Evolutionary conservation across 495 filamentous ascomycete genomes (phyloP).

Genomic region (Lentithecium fluviatile): DNA sequence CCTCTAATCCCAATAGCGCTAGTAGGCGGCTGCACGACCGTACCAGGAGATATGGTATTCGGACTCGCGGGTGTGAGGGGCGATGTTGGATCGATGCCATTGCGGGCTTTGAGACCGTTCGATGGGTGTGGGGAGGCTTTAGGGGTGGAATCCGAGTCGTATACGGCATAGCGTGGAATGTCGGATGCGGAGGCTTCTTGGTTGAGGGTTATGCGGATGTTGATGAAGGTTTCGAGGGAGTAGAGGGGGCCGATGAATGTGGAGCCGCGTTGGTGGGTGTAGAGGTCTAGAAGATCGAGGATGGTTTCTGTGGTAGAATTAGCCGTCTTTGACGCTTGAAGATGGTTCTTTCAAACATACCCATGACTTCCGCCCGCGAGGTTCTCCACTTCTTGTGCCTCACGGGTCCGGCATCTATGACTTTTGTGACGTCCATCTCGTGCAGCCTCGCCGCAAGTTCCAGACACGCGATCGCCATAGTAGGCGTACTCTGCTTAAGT

Average conservation of each 20-base stretch:
- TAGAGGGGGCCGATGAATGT: slow-evolving; percentile 72
- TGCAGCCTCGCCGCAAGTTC: slow-evolving; percentile 73
- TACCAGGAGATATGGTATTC: slow-evolving; percentile 25
- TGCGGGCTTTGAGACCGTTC: slow-evolving; percentile 39
- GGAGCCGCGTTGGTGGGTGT: slow-evolving; percentile 70
- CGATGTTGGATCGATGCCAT: slow-evolving; percentile 32
- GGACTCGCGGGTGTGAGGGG: slow-evolving; percentile 39
- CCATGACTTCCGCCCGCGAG: slow-evolving; percentile 67
- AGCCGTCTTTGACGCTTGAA: neutral
- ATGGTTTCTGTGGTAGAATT: slow-evolving; percentile 60
- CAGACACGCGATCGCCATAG: slow-evolving; percentile 76
- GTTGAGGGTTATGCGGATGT: slow-evolving; percentile 82
- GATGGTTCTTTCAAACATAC: slow-evolving; percentile 36
- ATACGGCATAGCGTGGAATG: slow-evolving; percentile 54
- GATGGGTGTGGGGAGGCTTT: slow-evolving; percentile 21
- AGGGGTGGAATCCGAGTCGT: slow-evolving; percentile 30
- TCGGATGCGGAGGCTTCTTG: slow-evolving; percentile 60
- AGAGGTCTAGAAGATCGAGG: slow-evolving; percentile 83
- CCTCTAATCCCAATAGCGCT: slow-evolving; percentile 53
- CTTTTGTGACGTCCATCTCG: slow-evolving; percentile 49
- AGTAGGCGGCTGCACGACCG: slow-evolving; percentile 23
- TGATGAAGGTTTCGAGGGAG: slow-evolving; percentile 72
- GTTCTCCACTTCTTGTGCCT: slow-evolving; percentile 60
- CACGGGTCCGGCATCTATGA: slow-evolving; percentile 45
- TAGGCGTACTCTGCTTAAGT: slow-evolving; percentile 76